phyloP scores from a whole-genome alignment of 2,329 filamentous ascomycete species.

The Exophiala sideris region DNA sequence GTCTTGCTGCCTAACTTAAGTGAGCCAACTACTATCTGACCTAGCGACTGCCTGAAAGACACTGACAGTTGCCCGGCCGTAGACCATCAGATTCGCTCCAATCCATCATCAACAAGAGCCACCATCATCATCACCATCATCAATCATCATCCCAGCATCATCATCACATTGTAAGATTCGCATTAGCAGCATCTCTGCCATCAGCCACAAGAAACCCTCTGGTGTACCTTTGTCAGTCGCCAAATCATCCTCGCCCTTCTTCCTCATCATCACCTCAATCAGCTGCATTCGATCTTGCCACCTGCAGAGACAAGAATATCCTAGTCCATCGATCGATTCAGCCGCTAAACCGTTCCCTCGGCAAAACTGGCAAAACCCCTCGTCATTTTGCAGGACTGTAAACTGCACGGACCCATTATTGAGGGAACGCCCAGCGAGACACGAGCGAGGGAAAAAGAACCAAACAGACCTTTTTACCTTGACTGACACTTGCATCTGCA shows the following conservation, averaged over 20 bases:
- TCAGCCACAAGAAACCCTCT: too few relatives aligned
- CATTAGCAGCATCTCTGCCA: too few relatives aligned
- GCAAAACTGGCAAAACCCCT: not conserved
- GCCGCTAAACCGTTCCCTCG: not conserved
- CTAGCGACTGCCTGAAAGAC: not conserved
- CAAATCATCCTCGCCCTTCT: too few relatives aligned
- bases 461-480: slow-evolving; percentile 1
- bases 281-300: too few relatives aligned
- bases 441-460: not conserved
- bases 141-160: not conserved
- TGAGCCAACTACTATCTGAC: too few relatives aligned
- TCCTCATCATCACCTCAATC: too few relatives aligned
- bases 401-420: slow-evolving; percentile 6
- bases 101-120: slow-evolving; percentile 3
- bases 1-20: too few relatives aligned
- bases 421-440: slow-evolving; percentile 7
- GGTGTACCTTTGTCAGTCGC: too few relatives aligned
- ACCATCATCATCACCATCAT: not conserved
- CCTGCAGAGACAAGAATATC: not conserved
- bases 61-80: not conserved
- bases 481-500: slow-evolving; percentile 13
- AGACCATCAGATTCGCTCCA: too few relatives aligned
- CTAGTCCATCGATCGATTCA: not conserved
- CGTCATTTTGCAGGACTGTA: slow-evolving; percentile 3
- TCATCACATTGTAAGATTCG: too few relatives aligned